These are phyloP conservation scores for Saccharomycopsis vini DNA, from an alignment of 805 yeast genomes.

Conservation along the genomic window DNA sequence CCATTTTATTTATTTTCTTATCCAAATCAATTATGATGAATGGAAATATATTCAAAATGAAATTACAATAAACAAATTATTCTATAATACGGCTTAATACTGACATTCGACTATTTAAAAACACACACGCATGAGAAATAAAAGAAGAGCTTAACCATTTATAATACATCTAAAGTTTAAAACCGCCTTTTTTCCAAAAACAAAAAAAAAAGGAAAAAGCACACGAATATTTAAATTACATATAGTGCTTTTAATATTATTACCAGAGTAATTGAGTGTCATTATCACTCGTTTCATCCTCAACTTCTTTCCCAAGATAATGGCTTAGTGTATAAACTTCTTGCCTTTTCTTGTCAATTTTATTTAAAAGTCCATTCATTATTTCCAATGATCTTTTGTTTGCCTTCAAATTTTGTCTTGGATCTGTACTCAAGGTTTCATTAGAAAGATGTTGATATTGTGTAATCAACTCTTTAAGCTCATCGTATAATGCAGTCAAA, in stretches of 20 bases:
- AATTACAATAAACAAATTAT: too few relatives aligned
- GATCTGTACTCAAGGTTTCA: slow-evolving; percentile 1
- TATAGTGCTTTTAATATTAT: too few relatives aligned
- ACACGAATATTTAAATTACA: too few relatives aligned
- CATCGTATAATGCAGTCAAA: slow-evolving; percentile 7
- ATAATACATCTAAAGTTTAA: too few relatives aligned
- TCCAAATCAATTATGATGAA: too few relatives aligned
- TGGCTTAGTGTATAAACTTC: slow-evolving; percentile 9
- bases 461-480: slow-evolving; percentile 5
- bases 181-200: too few relatives aligned
- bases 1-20: background rate
- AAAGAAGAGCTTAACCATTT: too few relatives aligned
- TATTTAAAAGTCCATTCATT: slow-evolving; percentile 4
- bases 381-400: slow-evolving; percentile 12
- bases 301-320: background rate
- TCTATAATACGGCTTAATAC: too few relatives aligned
- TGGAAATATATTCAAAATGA: too few relatives aligned
- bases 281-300: background rate
- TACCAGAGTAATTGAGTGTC: slow-evolving; percentile 2
- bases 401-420: slow-evolving; percentile 4
- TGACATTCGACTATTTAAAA: too few relatives aligned
- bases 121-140: too few relatives aligned
- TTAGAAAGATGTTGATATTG: slow-evolving; percentile 5
- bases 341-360: slow-evolving; percentile 13
- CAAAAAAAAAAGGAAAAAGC: too few relatives aligned